phyloP scores from a whole-genome alignment of 208 protist genomes.

The Phytomonas francai region DNA sequence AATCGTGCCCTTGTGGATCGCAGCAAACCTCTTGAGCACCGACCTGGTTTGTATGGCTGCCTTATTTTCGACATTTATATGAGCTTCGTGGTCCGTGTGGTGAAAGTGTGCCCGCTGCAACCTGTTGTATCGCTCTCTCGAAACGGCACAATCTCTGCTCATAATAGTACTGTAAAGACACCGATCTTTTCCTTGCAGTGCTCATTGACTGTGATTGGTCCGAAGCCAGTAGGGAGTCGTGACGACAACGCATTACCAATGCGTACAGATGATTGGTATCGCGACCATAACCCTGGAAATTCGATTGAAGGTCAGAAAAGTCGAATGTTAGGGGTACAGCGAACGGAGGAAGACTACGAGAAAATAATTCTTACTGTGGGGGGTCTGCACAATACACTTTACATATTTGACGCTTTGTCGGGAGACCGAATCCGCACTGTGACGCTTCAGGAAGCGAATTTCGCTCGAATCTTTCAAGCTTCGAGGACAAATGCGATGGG shows the following conservation, averaged over 20 bases:
- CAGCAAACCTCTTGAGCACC: constrained; percentile 29
- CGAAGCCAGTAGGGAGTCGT: neutral
- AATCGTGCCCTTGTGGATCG: constrained; percentile 30
- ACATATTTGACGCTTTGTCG: constrained; percentile 59
- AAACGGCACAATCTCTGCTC: constrained; percentile 24
- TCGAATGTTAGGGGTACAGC: neutral
- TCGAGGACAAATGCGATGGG: neutral
- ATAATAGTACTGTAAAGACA: constrained; percentile 20
- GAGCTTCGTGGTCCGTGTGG: constrained; percentile 48
- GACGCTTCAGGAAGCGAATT: neutral
- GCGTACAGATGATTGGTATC: neutral
- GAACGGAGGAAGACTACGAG: constrained; percentile 9
- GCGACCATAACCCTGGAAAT: neutral
- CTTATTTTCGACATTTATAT: constrained; percentile 63
- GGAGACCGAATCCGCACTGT: constrained; percentile 27
- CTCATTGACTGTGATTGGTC: constrained; percentile 29
- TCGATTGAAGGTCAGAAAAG: neutral
- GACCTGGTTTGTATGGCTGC: constrained; percentile 53
- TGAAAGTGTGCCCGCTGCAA: constrained; percentile 52
- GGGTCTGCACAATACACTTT: constrained; percentile 44
- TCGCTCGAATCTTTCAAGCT: neutral
- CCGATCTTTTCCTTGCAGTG: constrained; percentile 56
- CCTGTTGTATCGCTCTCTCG: constrained; percentile 20
- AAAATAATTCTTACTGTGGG: constrained; percentile 49
- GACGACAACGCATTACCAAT: neutral